Base-by-base conservation (phyloP, 2,329 filamentous ascomycete genomes). In the Claviceps digitariae region DNA sequence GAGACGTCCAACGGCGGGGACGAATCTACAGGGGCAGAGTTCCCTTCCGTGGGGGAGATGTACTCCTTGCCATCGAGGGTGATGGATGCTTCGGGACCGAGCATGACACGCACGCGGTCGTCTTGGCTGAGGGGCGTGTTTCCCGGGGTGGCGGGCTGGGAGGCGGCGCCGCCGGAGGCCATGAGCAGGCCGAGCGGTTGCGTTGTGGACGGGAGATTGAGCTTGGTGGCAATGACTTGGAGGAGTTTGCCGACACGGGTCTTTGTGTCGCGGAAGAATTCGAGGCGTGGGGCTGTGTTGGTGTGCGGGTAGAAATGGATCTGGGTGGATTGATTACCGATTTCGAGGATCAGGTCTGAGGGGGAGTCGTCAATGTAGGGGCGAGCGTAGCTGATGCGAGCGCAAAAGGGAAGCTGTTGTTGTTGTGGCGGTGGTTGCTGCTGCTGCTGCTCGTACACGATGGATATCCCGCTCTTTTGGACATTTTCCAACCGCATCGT, bases 301-400 rank as follows among this genome's bases (percentile, higher is more conserved):
- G 3, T 62, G 20, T 17, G 29, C 3, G 46, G 6, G 2, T 61
- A 61, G 50, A 79, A 69, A 58, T 83, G 74, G 38, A 87, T 65
- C 31, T 74, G 67, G 2, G 81, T 86, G 51, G 75, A 75, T 61
- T 88, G 85, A 46, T 75, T 76, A 20, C 83, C 82, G 50, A 94
- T 85, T 66, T 97, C 89, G 2, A 96, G 71, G 27, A 97, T 76
- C 23, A 96, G 76, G 64, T 90, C 86, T 55, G 81, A 75, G 0
- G 84, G 70, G 23, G 74, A 75, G 52, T 87, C 82, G 65, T 96
- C 90, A n/a, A 89, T 82, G 62, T 84, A 94, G 0, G 91, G 91
- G 6, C 91, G 82, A 15, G 87, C 81, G 62, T 97, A 97, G 57
- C 81, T 81, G 29, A 95, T 81, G 74, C 80, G 86, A 43, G 68